A percentile compares a stretch with the other conserved stretches of the same genome.
These are phyloP conservation scores for Verticillium zaregamsianum DNA, from an alignment of 2,329 filamentous ascomycete genomes.

Conservation along the genomic window DNA sequence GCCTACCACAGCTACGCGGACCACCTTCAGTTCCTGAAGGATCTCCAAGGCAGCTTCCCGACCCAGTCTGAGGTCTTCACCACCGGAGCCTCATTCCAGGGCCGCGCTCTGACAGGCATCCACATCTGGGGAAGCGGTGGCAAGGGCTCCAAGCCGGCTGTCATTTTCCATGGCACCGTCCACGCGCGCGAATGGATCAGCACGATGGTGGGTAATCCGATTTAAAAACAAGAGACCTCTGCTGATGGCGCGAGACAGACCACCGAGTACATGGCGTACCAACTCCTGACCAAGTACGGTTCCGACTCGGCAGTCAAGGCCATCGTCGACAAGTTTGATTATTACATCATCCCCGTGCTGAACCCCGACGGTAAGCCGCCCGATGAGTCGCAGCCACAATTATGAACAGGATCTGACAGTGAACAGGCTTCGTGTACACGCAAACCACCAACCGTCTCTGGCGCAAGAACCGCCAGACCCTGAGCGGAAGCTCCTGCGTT, in stretches of 20 bases:
- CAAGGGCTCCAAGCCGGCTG: conserved; percentile 38
- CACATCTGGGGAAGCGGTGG: conserved; percentile 41
- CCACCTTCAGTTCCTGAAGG: conserved; percentile 39
- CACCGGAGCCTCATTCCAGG: conserved; percentile 39
- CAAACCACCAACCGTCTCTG: conserved; percentile 43
- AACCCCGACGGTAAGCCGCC: conserved; percentile 38
- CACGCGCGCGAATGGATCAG: conserved; percentile 52
- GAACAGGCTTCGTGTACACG: conserved; percentile 38
- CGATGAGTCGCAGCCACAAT: not conserved
- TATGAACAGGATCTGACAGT: not conserved
- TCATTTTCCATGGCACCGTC: conserved; percentile 46
- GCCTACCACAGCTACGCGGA: conserved; percentile 47
- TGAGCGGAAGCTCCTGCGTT: conserved; percentile 28
- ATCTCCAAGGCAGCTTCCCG: conserved; percentile 36
- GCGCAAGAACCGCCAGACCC: conserved; percentile 47
- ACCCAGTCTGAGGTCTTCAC: conserved; percentile 41
- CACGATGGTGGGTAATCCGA: conserved; percentile 32
- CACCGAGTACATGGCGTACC: conserved; percentile 42
- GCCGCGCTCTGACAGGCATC: conserved; percentile 52
- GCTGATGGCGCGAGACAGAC: conserved; percentile 10
- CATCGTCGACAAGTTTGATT: conserved; percentile 53
- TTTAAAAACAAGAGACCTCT: too few relatives aligned
- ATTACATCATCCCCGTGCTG: conserved; percentile 47
- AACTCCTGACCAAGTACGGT: conserved; percentile 34
- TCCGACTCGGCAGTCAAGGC: conserved; percentile 29